phyloP scores from a whole-genome alignment of 2,329 filamentous ascomycete genomes.

The Aspergillus tubingensis region DNA sequence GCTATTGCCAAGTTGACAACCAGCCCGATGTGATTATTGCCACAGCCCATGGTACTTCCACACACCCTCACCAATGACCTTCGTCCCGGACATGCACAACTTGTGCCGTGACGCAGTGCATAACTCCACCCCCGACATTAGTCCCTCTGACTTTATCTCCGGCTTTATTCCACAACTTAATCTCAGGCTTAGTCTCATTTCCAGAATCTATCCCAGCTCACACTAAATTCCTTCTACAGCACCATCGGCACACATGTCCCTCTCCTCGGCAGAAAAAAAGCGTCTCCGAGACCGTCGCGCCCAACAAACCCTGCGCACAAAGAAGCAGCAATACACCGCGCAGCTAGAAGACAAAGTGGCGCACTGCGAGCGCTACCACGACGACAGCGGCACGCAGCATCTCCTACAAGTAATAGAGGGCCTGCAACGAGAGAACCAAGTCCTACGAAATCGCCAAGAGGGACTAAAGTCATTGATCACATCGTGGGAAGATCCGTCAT shows the following conservation, averaged over 20 bases:
- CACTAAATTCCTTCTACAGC: not conserved
- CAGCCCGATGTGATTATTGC: not conserved
- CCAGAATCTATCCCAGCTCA: not conserved
- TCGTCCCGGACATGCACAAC: not conserved
- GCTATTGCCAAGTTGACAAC: too few species aligned
- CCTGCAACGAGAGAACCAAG: conserved; percentile 26
- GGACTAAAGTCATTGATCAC: conserved; percentile 19
- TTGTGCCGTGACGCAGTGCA: not conserved
- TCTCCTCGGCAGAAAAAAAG: conserved; percentile 16
- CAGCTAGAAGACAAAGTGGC: conserved; percentile 26
- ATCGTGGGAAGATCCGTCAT: conserved; percentile 22
- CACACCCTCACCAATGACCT: not conserved
- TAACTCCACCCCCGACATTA: not conserved
- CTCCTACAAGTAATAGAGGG: conserved; percentile 25
- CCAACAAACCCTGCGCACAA: conserved; percentile 30
- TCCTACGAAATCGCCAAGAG: conserved; percentile 21
- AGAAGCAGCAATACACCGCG: conserved; percentile 22
- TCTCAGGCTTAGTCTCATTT: too few species aligned
- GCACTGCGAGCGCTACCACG: conserved; percentile 28
- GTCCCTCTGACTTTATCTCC: not conserved
- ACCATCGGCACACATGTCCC: not conserved
- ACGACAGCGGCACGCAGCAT: conserved; percentile 18
- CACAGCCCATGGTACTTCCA: not conserved
- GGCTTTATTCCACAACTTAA: not conserved
- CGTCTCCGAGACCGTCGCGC: conserved; percentile 30